These are phyloP conservation scores for Nothophaeocryptopus gaeumannii DNA, from an alignment of 2,329 filamentous ascomycete species.

Conservation along the genomic window DNA sequence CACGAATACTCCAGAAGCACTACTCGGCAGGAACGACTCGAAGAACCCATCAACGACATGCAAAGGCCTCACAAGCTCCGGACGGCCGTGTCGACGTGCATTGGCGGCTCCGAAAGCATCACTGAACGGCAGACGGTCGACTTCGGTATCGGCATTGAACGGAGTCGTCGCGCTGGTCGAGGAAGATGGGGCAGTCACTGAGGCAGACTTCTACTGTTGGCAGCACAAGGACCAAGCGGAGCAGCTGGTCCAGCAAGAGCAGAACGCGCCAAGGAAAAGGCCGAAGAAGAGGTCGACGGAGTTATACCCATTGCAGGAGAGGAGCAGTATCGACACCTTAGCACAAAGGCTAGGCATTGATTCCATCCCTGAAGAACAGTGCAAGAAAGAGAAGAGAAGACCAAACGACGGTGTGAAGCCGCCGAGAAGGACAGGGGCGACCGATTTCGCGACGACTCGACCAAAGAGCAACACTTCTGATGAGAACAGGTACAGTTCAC, in stretches of 20 bases:
- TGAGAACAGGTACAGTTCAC: constrained; percentile 9
- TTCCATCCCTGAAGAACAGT: constrained; percentile 10
- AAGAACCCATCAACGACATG: constrained; percentile 82
- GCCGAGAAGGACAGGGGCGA: constrained; percentile 15
- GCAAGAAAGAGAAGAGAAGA: constrained; percentile 9
- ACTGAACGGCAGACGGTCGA: constrained; percentile 30
- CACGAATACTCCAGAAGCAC: constrained; percentile 62
- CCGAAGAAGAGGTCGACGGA: constrained; percentile 34
- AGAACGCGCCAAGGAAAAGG: constrained; percentile 16
- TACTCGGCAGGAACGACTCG: constrained; percentile 76
- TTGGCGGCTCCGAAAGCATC: constrained; percentile 51
- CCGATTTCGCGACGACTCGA: constrained; percentile 15
- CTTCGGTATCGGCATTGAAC: constrained; percentile 8
- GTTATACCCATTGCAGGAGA: constrained; percentile 58
- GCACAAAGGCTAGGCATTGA: constrained; percentile 67
- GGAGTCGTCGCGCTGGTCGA: constrained; percentile 43
- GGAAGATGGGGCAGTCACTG: constrained; percentile 54
- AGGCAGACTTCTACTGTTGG: constrained; percentile 78
- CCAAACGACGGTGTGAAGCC: constrained; percentile 9
- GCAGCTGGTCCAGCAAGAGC: constrained; percentile 17
- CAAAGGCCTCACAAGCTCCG: constrained; percentile 77
- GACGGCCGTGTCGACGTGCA: constrained; percentile 77
- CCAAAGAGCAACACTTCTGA: background rate
- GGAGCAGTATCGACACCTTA: constrained; percentile 83
- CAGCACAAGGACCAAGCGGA: constrained; percentile 87